These are phyloP conservation scores for Alternaria dauci DNA, from an alignment of 2,329 filamentous ascomycete species.

Conservation along the genomic window DNA sequence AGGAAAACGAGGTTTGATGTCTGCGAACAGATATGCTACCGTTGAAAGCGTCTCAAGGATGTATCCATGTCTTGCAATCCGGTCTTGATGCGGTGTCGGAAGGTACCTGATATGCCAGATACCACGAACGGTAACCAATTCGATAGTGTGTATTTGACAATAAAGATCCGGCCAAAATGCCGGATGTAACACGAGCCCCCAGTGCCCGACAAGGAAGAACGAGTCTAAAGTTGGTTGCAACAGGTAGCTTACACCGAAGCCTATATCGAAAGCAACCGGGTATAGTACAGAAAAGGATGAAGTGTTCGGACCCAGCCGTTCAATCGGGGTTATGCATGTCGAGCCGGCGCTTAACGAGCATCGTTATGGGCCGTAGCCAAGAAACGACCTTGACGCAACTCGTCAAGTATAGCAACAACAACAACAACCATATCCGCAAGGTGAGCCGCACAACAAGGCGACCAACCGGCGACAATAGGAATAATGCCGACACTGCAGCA, in stretches of 20 bases:
- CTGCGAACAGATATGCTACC: background rate
- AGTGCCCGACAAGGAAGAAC: background rate
- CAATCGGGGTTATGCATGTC: background rate
- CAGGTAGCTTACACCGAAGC: conserved; percentile 3
- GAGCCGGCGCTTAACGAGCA: conserved; percentile 3
- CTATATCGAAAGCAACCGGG: background rate
- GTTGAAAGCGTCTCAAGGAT: background rate
- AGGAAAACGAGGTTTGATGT: background rate
- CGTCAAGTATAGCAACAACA: background rate
- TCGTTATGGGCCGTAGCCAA: conserved; percentile 1
- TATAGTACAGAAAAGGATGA: conserved; percentile 1
- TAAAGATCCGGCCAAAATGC: background rate
- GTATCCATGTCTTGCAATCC: conserved; percentile 4
- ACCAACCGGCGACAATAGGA: background rate
- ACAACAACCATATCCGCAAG: background rate
- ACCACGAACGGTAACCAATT: conserved; percentile 1
- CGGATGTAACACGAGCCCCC: background rate
- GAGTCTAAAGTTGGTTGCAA: background rate
- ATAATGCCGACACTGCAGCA: background rate
- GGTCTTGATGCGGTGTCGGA: background rate
- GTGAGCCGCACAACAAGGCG: background rate
- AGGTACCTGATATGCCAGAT: conserved; percentile 1
- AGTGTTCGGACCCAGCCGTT: conserved; percentile 1
- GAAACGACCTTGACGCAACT: background rate
- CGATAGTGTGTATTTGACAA: conserved; percentile 1